A percentile compares a stretch with the other conserved stretches of the same genome.
phyloP scores from a whole-genome alignment of 2,329 filamentous ascomycete species.

The Coleophoma crateriformis region DNA sequence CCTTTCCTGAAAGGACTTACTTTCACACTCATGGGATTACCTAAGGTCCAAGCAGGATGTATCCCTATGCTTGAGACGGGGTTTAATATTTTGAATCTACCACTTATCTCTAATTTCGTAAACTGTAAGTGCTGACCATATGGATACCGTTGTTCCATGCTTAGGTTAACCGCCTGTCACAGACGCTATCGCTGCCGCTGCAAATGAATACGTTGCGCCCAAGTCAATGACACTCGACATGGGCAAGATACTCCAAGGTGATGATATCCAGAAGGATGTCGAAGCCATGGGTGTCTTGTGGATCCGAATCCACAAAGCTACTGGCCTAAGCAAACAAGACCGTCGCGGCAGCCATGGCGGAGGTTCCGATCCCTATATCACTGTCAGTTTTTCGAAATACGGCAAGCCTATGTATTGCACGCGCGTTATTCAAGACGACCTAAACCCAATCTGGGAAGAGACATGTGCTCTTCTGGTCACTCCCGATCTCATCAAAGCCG shows the following conservation, averaged over 20 bases:
- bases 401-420: slow-evolving; percentile 98
- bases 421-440: slow-evolving; percentile 87
- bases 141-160: too few relatives aligned
- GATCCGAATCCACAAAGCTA: slow-evolving; percentile 83
- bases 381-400: slow-evolving; percentile 91
- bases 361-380: slow-evolving; percentile 93
- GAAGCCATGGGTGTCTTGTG: slow-evolving; percentile 85
- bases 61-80: slow-evolving; percentile 89
- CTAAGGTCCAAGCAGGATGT: slow-evolving; percentile 84
- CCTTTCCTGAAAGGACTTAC: slow-evolving; percentile 90
- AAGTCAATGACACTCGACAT: slow-evolving; percentile 92
- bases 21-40: slow-evolving; percentile 89
- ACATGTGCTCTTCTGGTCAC: slow-evolving; percentile 81
- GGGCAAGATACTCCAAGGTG: slow-evolving; percentile 83
- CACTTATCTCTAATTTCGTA: slow-evolving; percentile 92
- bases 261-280: slow-evolving; percentile 87
- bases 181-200: slow-evolving; percentile 54
- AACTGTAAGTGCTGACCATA: slow-evolving; percentile 46
- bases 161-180: too few relatives aligned
- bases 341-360: slow-evolving; percentile 74
- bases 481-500: slow-evolving; percentile 82
- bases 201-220: slow-evolving; percentile 87
- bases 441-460: slow-evolving; percentile 92
- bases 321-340: slow-evolving; percentile 89
- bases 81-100: slow-evolving; percentile 86